phyloP scores from a whole-genome alignment of 495 filamentous ascomycete genomes.

The Aspergillus haitiensis region DNA sequence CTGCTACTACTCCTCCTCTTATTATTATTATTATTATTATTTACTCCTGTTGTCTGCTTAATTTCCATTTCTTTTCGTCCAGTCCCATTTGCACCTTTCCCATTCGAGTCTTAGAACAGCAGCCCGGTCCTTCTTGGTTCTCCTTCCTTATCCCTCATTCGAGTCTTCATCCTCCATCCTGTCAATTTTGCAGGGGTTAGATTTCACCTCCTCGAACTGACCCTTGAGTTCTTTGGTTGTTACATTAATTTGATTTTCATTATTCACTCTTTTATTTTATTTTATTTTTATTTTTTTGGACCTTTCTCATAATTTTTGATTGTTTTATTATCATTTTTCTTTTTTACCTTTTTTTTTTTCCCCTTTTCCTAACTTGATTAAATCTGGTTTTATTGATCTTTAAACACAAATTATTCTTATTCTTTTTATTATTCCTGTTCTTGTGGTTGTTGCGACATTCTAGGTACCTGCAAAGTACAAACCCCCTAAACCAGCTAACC shows the following conservation, averaged over 20 bases:
- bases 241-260: constrained; percentile 12
- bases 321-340: constrained; percentile 14
- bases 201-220: constrained; percentile 13
- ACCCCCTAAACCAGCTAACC: constrained; percentile 23
- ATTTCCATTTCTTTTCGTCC: constrained; percentile 8
- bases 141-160: constrained; percentile 10
- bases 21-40: no score
- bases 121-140: constrained; percentile 13
- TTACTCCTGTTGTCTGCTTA: background rate
- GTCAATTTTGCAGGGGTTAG: constrained; percentile 30
- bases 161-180: constrained; percentile 8
- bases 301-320: constrained; percentile 32
- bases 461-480: constrained; percentile 6
- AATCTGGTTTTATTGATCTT: background rate
- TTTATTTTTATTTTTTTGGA: no score
- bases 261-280: constrained; percentile 11
- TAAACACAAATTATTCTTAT: background rate
- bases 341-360: background rate
- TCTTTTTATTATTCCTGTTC: constrained; percentile 29
- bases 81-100: constrained; percentile 17
- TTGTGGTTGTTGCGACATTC: constrained; percentile 35
- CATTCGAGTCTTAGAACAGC: constrained; percentile 8
- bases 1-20: no score
- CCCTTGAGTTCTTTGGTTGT: constrained; percentile 29
- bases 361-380: constrained; percentile 35